These are phyloP conservation scores for Luvunga scandens DNA, from an alignment of 345 rosid species.

Conservation along the genomic window DNA sequence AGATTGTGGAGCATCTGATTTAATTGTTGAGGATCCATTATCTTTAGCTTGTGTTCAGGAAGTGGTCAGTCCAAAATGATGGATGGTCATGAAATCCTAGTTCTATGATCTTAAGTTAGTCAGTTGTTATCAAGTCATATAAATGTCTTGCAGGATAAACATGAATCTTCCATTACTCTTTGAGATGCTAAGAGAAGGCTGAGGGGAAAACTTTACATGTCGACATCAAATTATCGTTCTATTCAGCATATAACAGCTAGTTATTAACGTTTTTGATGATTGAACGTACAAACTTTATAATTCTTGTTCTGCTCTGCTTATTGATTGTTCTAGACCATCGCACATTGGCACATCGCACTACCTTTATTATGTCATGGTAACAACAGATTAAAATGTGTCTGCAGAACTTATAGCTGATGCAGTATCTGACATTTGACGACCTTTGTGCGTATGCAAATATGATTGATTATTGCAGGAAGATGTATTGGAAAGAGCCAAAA, in stretches of 20 bases:
- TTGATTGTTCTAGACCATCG: not conserved
- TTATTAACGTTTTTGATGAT: not conserved
- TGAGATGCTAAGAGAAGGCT: not conserved
- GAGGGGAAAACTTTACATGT: not conserved
- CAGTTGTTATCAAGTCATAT: not conserved
- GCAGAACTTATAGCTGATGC: not conserved
- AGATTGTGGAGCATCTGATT: not conserved
- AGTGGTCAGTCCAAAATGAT: not conserved
- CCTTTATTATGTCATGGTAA: not conserved
- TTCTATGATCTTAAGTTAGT: not conserved
- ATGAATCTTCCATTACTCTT: not conserved
- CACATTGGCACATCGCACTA: not conserved
- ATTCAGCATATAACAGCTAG: not conserved
- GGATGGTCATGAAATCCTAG: not conserved
- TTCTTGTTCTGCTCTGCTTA: not conserved
- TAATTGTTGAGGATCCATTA: not conserved
- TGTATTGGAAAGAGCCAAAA: conserved; percentile 75
- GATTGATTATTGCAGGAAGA: conserved; percentile 51
- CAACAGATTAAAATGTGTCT: not conserved
- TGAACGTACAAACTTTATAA: not conserved
- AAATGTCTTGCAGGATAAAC: not conserved
- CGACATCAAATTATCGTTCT: not conserved
- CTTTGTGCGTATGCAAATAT: not conserved
- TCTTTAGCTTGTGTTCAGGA: not conserved
- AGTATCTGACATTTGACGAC: not conserved